Evolutionary conservation across 1,139 yeast species (phyloP).

Genomic region (Blastobotrys malaysiensis): DNA sequence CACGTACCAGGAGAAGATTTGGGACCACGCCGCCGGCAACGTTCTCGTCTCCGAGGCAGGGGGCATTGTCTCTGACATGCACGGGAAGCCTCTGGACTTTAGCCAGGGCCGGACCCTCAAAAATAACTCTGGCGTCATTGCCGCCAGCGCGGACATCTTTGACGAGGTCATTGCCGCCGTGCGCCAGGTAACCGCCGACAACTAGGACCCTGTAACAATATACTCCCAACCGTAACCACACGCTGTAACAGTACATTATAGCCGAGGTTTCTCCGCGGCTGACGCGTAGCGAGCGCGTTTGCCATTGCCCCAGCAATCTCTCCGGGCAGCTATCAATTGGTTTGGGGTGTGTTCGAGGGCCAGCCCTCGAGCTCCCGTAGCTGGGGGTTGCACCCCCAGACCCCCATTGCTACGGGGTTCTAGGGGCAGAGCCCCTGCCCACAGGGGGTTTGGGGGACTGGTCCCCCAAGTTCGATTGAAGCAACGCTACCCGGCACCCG

Average conservation of each 20-base stretch:
- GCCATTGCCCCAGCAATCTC: neutral
- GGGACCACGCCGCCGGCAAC: conserved; percentile 99
- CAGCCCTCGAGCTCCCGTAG: neutral
- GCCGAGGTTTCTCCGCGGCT: too few species aligned
- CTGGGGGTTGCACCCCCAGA: too few species aligned
- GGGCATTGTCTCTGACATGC: conserved; percentile 80
- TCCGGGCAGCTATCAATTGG: neutral
- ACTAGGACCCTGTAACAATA: too few species aligned
- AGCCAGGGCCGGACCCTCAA: conserved; percentile 78
- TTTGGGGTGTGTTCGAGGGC: neutral
- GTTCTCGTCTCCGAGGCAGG: conserved; percentile 85
- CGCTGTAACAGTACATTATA: too few species aligned
- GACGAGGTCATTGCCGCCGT: conserved; percentile 59
- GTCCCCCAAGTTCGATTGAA: too few species aligned
- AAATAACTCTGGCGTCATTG: conserved; percentile 82
- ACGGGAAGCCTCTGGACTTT: conserved; percentile 68
- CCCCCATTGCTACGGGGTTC: too few species aligned
- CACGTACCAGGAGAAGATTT: conserved; percentile 82
- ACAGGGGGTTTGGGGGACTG: neutral
- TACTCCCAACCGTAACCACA: too few species aligned
- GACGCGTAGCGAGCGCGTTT: too few species aligned
- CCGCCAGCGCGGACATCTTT: conserved; percentile 66
- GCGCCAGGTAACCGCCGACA: neutral
- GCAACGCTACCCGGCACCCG: neutral
- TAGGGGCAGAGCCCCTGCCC: too few species aligned